Percentiles rank a stretch among this genome's conserved stretches.
Evolutionary conservation across 148 eudicot genomes (phyloP).

Genomic region (Vaccinium myrtillus): DNA sequence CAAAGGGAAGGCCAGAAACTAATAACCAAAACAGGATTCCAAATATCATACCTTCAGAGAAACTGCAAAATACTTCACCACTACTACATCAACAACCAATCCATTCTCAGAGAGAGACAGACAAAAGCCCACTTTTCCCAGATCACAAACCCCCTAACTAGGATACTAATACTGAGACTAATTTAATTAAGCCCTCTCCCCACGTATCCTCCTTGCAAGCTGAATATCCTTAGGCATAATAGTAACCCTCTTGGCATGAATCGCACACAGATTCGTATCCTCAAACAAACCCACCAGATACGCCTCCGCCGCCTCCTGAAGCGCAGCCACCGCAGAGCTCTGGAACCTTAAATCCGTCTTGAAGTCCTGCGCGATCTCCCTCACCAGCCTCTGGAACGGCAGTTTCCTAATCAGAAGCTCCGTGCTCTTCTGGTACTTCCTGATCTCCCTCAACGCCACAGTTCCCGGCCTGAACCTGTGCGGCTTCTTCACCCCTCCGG

Average conservation of each 20-base stretch:
- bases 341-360: conserved; percentile 58
- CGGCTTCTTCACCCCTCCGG: conserved; percentile 60
- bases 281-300: not conserved
- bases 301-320: not conserved
- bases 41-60: too few relatives aligned
- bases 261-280: not conserved
- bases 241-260: conserved; percentile 17
- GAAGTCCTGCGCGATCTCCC: conserved; percentile 64
- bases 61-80: too few relatives aligned
- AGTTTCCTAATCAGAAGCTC: conserved; percentile 53
- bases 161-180: too few relatives aligned
- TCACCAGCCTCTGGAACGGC: conserved; percentile 53
- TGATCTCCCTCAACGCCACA: conserved; percentile 51
- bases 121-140: too few relatives aligned
- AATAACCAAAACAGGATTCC: too few relatives aligned
- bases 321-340: conserved; percentile 39
- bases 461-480: conserved; percentile 57
- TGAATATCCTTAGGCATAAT: conserved; percentile 40
- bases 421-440: conserved; percentile 64
- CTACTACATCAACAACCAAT: too few relatives aligned
- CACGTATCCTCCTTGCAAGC: conserved; percentile 37
- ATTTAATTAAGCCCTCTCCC: conserved; percentile 31
- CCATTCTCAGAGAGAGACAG: too few relatives aligned
- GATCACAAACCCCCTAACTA: too few relatives aligned
- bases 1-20: too few relatives aligned